Conservation (phyloP, 2,329 filamentous ascomycete species). For the Fusarium buxicola region DNA sequence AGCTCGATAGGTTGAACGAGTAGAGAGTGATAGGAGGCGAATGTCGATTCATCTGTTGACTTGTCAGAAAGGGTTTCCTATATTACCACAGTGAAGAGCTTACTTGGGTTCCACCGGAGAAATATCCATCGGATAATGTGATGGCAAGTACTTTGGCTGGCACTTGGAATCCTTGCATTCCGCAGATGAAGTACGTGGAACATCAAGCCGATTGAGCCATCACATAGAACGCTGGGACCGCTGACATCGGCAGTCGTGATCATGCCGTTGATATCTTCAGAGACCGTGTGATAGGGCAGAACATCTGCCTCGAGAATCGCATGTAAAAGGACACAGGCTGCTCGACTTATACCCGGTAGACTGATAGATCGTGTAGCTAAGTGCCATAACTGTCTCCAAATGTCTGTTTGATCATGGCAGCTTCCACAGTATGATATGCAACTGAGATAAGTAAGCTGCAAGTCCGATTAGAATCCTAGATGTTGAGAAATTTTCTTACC, state of each 20-base stretch:
- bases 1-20: conserved; percentile 75
- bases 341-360: conserved; percentile 76
- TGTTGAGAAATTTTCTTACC: conserved; percentile 61
- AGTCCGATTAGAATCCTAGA: conserved; percentile 9
- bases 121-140: conserved; percentile 86
- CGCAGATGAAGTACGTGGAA: conserved; percentile 73
- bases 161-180: conserved; percentile 75
- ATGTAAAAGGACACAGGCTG: conserved; percentile 79
- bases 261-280: conserved; percentile 77
- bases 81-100: conserved; percentile 40
- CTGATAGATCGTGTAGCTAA: conserved; percentile 77
- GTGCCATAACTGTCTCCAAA: conserved; percentile 83
- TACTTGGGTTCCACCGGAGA: conserved; percentile 84
- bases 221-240: conserved; percentile 82
- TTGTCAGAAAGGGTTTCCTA: conserved; percentile 2
- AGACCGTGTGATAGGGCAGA: conserved; percentile 74
- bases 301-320: conserved; percentile 73
- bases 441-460: conserved; percentile 45
- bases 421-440: conserved; percentile 44
- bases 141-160: conserved; percentile 74
- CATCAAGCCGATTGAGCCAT: conserved; percentile 82
- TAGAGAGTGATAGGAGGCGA: conserved; percentile 71
- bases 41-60: conserved; percentile 72
- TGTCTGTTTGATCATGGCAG: conserved; percentile 52
- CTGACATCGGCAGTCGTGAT: conserved; percentile 82